These are phyloP conservation scores for Glarea lozoyensis DNA, from an alignment of 495 filamentous ascomycete genomes.

Conservation along the genomic window DNA sequence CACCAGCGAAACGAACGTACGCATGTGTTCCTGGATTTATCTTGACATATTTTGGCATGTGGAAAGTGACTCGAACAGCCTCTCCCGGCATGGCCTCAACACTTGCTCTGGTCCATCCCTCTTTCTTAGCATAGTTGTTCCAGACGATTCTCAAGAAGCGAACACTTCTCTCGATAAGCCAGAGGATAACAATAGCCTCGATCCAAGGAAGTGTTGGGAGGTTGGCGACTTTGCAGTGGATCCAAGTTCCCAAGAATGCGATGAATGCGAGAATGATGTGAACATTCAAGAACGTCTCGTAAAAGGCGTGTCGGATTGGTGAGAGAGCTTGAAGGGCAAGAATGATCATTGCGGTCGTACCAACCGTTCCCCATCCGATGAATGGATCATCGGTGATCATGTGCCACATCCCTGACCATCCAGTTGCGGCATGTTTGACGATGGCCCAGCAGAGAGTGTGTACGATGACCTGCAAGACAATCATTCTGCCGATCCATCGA, in stretches of 20 bases:
- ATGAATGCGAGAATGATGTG: conserved; percentile 65
- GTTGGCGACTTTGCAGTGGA: conserved; percentile 57
- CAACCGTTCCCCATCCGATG: conserved; percentile 41
- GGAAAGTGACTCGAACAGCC: conserved; percentile 71
- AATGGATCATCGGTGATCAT: conserved; percentile 44
- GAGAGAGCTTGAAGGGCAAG: conserved; percentile 58
- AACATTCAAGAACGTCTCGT: conserved; percentile 82
- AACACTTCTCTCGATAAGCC: conserved; percentile 64
- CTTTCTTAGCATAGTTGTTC: conserved; percentile 51
- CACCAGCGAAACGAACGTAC: conserved; percentile 71
- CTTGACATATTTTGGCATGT: conserved; percentile 64
- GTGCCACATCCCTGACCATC: conserved; percentile 50
- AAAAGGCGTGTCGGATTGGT: conserved; percentile 83
- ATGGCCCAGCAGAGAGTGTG: conserved; percentile 71
- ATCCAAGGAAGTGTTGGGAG: conserved; percentile 59
- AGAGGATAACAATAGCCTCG: conserved; percentile 58
- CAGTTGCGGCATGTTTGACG: conserved; percentile 54
- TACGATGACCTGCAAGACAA: conserved; percentile 64
- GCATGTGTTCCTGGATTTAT: conserved; percentile 80
- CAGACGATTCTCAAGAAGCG: conserved; percentile 62
- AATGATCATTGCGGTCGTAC: conserved; percentile 46
- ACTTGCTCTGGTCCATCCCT: conserved; percentile 56
- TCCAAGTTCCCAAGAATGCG: conserved; percentile 55
- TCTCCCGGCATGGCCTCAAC: conserved; percentile 77
- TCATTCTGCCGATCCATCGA: conserved; percentile 87